phyloP scores from a whole-genome alignment of 768 basidiomycete genomes.

The Podaxis sp. region DNA sequence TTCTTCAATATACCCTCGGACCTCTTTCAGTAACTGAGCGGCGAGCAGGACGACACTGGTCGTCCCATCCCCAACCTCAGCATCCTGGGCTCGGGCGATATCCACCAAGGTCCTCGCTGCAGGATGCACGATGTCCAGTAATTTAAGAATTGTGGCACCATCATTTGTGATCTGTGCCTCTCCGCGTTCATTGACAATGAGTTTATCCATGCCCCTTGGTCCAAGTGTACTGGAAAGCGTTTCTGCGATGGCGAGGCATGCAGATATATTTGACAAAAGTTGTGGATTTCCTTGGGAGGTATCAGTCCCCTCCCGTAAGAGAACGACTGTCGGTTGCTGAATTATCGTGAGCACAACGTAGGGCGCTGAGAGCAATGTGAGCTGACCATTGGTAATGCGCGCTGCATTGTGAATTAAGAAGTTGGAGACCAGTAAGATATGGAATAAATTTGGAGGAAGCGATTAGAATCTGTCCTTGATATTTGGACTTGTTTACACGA shows the following conservation, averaged over 20 bases:
- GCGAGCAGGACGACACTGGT: constrained; percentile 95
- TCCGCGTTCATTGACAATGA: constrained; percentile 91
- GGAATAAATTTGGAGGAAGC: constrained; percentile 20
- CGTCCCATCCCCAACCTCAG: constrained; percentile 97
- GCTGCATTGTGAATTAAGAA: constrained; percentile 67
- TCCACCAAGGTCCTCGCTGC: constrained; percentile 98
- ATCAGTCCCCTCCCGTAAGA: constrained; percentile 95
- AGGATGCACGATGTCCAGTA: constrained; percentile 97
- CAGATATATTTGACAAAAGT: constrained; percentile 92
- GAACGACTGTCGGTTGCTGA: constrained; percentile 96
- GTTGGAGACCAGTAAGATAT: constrained; percentile 22
- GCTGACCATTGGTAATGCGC: constrained; percentile 73
- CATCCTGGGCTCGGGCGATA: constrained; percentile 97
- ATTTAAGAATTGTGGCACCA: constrained; percentile 96
- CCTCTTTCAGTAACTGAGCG: constrained; percentile 91
- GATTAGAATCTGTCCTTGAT: constrained; percentile 25
- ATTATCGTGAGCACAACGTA: constrained; percentile 18
- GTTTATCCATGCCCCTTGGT: constrained; percentile 98
- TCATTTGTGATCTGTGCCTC: constrained; percentile 99
- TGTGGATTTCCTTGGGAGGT: constrained; percentile 93
- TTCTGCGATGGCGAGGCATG: constrained; percentile 91
- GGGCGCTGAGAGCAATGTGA: background rate
- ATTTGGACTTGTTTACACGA: constrained; percentile 39
- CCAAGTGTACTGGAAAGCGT: constrained; percentile 95
- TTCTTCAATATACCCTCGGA: constrained; percentile 90